Conservation (phyloP, 2,329 filamentous ascomycete genomes). For the Lasiodiplodia sp. region DNA sequence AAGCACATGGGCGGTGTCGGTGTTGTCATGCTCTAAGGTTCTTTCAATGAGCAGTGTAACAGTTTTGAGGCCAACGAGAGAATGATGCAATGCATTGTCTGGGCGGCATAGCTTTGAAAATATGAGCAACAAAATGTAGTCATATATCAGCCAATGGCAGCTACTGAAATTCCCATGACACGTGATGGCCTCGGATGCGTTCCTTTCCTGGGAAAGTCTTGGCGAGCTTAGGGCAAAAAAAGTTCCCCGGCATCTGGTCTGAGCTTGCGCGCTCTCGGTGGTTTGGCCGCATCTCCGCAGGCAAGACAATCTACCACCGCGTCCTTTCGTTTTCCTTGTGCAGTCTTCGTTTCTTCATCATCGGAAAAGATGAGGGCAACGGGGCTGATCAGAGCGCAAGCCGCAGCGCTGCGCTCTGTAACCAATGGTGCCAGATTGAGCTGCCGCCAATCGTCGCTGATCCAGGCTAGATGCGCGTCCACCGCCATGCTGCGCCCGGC, state of each 20-base stretch:
- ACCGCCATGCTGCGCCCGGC: constrained; percentile 20
- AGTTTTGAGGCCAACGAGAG: neutral
- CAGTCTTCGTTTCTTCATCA: constrained; percentile 3
- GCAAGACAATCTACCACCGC: constrained; percentile 5
- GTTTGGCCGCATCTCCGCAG: constrained; percentile 27
- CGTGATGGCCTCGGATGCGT: neutral
- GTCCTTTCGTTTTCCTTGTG: constrained; percentile 19
- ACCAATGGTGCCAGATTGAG: constrained; percentile 24
- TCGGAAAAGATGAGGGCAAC: constrained; percentile 28
- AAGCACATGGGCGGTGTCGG: constrained; percentile 85
- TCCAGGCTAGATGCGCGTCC: constrained; percentile 28
- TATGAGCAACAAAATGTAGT: neutral
- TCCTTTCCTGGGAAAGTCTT: neutral
- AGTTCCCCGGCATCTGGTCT: constrained; percentile 23
- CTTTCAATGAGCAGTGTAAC: neutral
- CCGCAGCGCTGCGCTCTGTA: constrained; percentile 22
- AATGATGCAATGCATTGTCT: neutral
- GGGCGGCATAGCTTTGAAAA: neutral
- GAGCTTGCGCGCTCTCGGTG: constrained; percentile 25
- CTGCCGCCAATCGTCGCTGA: constrained; percentile 22
- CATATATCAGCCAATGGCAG: neutral
- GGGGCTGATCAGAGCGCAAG: constrained; percentile 25
- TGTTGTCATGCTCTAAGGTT: constrained; percentile 76
- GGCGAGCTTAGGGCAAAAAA: constrained; percentile 23
- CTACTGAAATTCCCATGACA: neutral